Evolutionary conservation across 164 flowering plant species (phyloP).

Genomic region (Liquidambar formosana): DNA sequence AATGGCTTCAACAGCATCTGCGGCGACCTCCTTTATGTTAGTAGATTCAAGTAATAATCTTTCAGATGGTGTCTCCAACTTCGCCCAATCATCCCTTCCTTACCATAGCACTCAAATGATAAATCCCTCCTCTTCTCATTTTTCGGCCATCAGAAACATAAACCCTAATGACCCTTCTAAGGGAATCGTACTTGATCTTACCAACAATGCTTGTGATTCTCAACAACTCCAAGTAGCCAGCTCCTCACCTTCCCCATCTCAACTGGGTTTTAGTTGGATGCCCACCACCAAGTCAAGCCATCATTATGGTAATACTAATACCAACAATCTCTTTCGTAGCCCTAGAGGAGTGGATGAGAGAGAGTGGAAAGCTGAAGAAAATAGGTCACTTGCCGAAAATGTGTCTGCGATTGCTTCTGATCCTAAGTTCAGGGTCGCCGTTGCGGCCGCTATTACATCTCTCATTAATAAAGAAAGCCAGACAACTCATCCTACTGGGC

Average conservation of each 20-base stretch:
- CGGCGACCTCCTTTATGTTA: slow-evolving; percentile 43
- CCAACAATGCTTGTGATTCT: slow-evolving; percentile 15
- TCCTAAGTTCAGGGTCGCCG: slow-evolving; percentile 67
- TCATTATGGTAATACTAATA: neutral
- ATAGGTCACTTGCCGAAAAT: slow-evolving; percentile 35
- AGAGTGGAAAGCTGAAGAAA: slow-evolving; percentile 21
- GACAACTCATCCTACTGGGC: slow-evolving; percentile 5
- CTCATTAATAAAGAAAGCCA: slow-evolving; percentile 47
- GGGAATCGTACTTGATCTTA: slow-evolving; percentile 50
- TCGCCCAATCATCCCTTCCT: slow-evolving; percentile 16
- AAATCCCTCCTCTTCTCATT: slow-evolving; percentile 7
- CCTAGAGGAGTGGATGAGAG: slow-evolving; percentile 9
- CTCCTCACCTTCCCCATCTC: slow-evolving; percentile 33
- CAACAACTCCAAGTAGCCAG: slow-evolving; percentile 7
- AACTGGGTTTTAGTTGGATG: slow-evolving; percentile 30
- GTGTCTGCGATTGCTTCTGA: slow-evolving; percentile 58
- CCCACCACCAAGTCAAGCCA: slow-evolving; percentile 10
- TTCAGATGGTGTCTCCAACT: slow-evolving; percentile 9
- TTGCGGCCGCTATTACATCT: slow-evolving; percentile 75
- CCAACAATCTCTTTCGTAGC: slow-evolving; percentile 5
- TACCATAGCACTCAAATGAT: slow-evolving; percentile 10
- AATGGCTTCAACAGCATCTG: slow-evolving; percentile 62
- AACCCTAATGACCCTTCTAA: slow-evolving; percentile 43
- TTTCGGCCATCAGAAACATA: slow-evolving; percentile 20
- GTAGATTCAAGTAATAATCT: slow-evolving; percentile 34